Evolutionary conservation across 2,329 filamentous ascomycete genomes (phyloP), one percentile per base, ranked within the genome.

Genomic region (Helicocarpus griseus): DNA sequence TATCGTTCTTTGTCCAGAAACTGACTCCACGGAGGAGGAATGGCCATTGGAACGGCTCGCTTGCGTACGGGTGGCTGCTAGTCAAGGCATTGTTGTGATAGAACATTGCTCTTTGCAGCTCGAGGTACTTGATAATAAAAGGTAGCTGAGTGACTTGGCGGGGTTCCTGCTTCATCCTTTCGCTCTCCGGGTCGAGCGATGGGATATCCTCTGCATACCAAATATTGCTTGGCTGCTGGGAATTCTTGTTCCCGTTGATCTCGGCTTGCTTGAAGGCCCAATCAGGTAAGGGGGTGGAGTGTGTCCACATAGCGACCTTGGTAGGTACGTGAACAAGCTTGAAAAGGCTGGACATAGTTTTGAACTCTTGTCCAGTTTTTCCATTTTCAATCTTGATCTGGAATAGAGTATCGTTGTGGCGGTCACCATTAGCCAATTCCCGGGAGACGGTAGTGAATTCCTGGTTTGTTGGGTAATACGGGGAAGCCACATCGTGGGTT

Each of bases 271-370:
- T 93, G 75, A 87, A 91, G 24, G 80, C 93, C 93, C 93, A 98
- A 3, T 98, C 93, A 4, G 93, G 93, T n/a, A 98, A 81, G 47
- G 93, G 88, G 54, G 83, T 93, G 33, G 86, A 86, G 69, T 97
- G 91, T 26, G 93, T 98, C 93, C 93, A 98, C 91, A 98, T 95
- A 58, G 93, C 91, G 48, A 98, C 93, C 69, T 94, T 95, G 69
- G 89, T 94, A 6, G 91, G 89, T 63, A 87, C 82, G 70, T 98
- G 93, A 61, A 98, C 81, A 54, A 98, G 79, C 74, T 96, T 97
- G 80, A 98, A 96, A 72, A 95, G 87, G 55, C 89, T 85, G 8
- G 91, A 84, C 65, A 95, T 80, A 55, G 86, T 91, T 75, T 89
- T 91, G 76, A 97, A 95, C 52, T 91, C 83, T 63, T 91, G 86